Evolutionary conservation across 148 eudicot species (phyloP).

Genomic region (Fagopyrum tataricum): DNA sequence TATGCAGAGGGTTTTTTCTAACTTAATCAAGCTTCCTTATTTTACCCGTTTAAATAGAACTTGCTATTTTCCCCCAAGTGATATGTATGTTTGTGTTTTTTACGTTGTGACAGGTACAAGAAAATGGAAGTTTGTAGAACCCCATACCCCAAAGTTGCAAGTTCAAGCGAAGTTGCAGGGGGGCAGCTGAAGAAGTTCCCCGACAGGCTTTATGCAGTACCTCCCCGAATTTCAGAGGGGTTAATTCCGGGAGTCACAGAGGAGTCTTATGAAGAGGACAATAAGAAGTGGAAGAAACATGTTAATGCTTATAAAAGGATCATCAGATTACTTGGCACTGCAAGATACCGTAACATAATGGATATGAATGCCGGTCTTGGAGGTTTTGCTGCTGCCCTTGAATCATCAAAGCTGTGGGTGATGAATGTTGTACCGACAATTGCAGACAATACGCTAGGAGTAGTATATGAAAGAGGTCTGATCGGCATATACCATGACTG

Average conservation of each 20-base stretch:
- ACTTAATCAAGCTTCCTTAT: neutral
- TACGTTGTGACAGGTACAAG: constrained; percentile 50
- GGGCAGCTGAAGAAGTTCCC: constrained; percentile 54
- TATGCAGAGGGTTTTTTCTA: neutral
- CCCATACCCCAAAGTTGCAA: constrained; percentile 41
- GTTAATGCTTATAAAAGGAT: constrained; percentile 52
- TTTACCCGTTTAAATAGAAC: neutral
- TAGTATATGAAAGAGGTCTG: constrained; percentile 72
- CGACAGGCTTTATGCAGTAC: constrained; percentile 49
- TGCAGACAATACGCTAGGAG: constrained; percentile 61
- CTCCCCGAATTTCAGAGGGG: constrained; percentile 58
- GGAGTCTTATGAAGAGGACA: constrained; percentile 47
- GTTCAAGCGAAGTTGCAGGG: constrained; percentile 38
- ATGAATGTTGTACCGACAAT: constrained; percentile 76
- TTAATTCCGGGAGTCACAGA: constrained; percentile 48
- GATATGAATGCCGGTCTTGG: constrained; percentile 85
- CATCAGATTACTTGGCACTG: constrained; percentile 40
- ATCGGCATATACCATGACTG: constrained; percentile 83
- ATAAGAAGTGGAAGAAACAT: constrained; percentile 56
- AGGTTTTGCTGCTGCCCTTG: constrained; percentile 74
- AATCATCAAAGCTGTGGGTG: constrained; percentile 66
- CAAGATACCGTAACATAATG: constrained; percentile 71
- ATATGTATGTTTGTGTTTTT: neutral
- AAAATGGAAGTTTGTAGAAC: constrained; percentile 61
- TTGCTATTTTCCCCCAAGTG: neutral